Percentiles rank a stretch among this genome's conserved stretches.
phyloP scores from a whole-genome alignment of 2,329 filamentous ascomycete species.

The Colletotrichum cuscutae region DNA sequence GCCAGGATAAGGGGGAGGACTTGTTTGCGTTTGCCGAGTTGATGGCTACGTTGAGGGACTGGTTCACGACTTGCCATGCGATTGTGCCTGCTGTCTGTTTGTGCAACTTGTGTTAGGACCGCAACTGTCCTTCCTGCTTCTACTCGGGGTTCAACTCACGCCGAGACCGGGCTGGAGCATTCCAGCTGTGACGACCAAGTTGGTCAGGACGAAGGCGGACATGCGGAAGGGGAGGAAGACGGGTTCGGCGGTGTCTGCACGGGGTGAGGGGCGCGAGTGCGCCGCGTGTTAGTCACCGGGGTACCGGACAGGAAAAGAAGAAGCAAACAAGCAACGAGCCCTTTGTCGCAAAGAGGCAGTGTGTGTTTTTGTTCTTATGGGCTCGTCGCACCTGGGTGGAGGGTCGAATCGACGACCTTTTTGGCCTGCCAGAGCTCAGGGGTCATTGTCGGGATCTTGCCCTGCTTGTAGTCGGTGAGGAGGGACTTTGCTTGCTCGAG shows the following conservation, averaged over 20 bases:
- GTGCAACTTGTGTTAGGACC: conserved; percentile 28
- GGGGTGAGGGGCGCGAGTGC: conserved; percentile 26
- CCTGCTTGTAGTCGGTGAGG: conserved; percentile 87
- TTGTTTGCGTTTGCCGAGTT: conserved; percentile 99
- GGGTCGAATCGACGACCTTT: conserved; percentile 95
- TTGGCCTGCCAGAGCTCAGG: conserved; percentile 94
- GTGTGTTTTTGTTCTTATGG: neutral
- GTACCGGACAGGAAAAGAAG: too few species aligned
- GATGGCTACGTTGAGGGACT: conserved; percentile 97
- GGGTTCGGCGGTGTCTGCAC: conserved; percentile 85
- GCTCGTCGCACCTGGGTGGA: conserved; percentile 82
- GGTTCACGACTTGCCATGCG: conserved; percentile 95
- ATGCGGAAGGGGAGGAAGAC: conserved; percentile 97
- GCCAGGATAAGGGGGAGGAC: conserved; percentile 85
- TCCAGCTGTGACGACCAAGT: conserved; percentile 92
- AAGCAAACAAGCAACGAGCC: conserved; percentile 1
- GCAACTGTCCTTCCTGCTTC: neutral
- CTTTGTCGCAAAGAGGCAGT: neutral
- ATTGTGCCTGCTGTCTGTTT: conserved; percentile 81
- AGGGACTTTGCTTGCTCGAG: conserved; percentile 88
- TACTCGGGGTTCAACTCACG: conserved; percentile 54
- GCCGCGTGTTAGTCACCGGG: conserved; percentile 21
- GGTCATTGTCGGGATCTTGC: conserved; percentile 82
- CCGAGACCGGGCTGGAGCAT: conserved; percentile 93
- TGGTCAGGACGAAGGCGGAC: conserved; percentile 94